A percentile compares a stretch with the other conserved stretches of the same genome.
Evolutionary conservation across 2,329 filamentous ascomycete species (phyloP).

Genomic region (Botrytis tulipae): DNA sequence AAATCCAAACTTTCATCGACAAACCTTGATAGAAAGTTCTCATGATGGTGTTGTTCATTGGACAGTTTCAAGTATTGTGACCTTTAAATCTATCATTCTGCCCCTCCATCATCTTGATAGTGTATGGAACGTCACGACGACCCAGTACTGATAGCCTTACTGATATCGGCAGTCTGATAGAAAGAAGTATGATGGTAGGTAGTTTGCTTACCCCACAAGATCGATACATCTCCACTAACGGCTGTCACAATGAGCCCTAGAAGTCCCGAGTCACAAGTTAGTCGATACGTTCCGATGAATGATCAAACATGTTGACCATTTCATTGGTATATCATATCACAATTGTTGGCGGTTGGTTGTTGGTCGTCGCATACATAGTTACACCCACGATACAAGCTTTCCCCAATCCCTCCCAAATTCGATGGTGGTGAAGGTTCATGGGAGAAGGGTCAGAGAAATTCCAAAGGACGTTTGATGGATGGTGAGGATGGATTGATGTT

Average conservation of each 20-base stretch:
- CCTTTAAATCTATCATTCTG: background rate
- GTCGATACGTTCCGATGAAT: background rate
- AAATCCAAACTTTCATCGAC: slow-evolving; percentile 9
- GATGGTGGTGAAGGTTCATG: background rate
- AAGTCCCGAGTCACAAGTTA: background rate
- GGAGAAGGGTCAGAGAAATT: background rate
- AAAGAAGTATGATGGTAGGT: background rate
- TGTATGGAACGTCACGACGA: slow-evolving; percentile 20
- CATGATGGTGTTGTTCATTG: slow-evolving; percentile 10
- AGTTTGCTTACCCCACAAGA: slow-evolving; percentile 8
- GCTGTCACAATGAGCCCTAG: background rate
- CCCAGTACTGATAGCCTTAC: background rate
- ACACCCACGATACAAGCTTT: background rate
- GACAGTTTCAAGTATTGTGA: background rate
- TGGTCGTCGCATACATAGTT: background rate
- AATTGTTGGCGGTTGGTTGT: background rate
- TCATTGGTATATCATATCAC: background rate
- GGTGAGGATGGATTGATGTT: background rate
- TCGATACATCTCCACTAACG: background rate
- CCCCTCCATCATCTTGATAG: slow-evolving; percentile 14
- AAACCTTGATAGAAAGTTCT: slow-evolving; percentile 1
- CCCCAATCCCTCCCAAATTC: background rate
- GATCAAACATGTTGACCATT: background rate
- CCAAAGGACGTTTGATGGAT: background rate
- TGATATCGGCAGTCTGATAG: background rate